phyloP scores from a whole-genome alignment of 2,329 filamentous ascomycete species.

The Trichoderma brevicompactum region DNA sequence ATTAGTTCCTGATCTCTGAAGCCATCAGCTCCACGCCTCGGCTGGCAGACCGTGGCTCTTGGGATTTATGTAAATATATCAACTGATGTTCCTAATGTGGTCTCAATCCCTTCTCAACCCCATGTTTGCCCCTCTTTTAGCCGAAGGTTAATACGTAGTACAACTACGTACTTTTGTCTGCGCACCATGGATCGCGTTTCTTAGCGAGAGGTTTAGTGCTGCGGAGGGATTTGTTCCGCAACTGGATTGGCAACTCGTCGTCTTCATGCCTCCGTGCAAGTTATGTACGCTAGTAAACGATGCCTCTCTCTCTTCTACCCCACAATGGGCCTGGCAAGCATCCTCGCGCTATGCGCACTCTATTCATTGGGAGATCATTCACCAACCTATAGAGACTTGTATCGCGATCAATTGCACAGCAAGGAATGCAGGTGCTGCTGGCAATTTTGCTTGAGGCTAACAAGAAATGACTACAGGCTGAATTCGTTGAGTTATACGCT shows the following conservation, averaged over 20 bases:
- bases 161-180: neutral
- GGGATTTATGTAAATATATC: neutral
- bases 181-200: too few species aligned
- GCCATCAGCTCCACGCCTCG: neutral
- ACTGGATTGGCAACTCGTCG: neutral
- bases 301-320: too few species aligned
- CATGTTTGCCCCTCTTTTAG: constrained; percentile 25
- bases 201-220: neutral
- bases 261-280: neutral
- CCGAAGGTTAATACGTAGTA: neutral
- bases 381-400: too few species aligned
- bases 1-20: neutral
- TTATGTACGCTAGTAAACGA: too few species aligned
- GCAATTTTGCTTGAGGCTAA: too few species aligned
- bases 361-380: too few species aligned
- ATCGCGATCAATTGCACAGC: too few species aligned
- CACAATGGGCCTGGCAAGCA: too few species aligned
- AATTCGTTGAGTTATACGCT: too few species aligned
- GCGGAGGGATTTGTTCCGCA: constrained; percentile 7
- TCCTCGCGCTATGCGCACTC: too few species aligned
- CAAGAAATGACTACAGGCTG: too few species aligned
- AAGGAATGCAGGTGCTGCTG: too few species aligned
- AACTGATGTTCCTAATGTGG: neutral
- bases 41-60: neutral
- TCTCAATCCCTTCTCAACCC: neutral